Base-by-base conservation (phyloP, 305 asterid genomes). In the Fraxinus angustifolia region DNA sequence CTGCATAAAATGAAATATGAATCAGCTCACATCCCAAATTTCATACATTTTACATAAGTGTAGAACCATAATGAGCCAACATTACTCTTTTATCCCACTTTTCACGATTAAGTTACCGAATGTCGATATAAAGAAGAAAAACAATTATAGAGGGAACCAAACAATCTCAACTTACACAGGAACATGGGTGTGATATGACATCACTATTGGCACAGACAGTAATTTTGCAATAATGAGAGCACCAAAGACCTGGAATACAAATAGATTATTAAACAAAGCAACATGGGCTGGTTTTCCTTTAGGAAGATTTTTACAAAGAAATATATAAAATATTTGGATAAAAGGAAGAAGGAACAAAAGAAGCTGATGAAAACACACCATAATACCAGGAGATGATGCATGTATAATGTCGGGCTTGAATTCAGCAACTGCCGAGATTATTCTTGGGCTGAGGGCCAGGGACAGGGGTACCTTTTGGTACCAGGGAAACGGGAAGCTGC, bases 341-440 rank as follows among this genome's bases (percentile, higher is more conserved):
- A 50, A 50, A 30, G 53, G 26, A 33, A 74, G 53, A 67, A 76
- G 73, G 3, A 75, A 34, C 38, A 40, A 16, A 77, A 79, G 38
- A 72, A 80, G 81, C 79, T 73, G 56, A 33, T 76, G 75, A 79
- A 75, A 75, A 11, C 78, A 77, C 82, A 94, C 99, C 99, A 96
- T 96, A 81, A 96, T 90, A 53, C 99, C 99, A 2, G 99, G 99
- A 75, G 99, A 96, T 38, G 99, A 93, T 42, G 99, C 99, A 35
- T 96, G 99, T 83, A 96, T 92, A 60, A 96, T 94, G 82, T 96
- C 99, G n/a, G 98, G 99, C 91, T 93, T 96, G 91, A 96, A 96
- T 71, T 87, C 82, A 36, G 94, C 90, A 33, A 96, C 99, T 40
- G 93, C 99, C 76, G 97, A 93, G 80, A 96, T 94, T 71, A 96